A percentile compares a stretch with the other conserved stretches of the same genome.
These are phyloP conservation scores for Lablab purpureus DNA, from an alignment of 306 rosid species.

Conservation along the genomic window DNA sequence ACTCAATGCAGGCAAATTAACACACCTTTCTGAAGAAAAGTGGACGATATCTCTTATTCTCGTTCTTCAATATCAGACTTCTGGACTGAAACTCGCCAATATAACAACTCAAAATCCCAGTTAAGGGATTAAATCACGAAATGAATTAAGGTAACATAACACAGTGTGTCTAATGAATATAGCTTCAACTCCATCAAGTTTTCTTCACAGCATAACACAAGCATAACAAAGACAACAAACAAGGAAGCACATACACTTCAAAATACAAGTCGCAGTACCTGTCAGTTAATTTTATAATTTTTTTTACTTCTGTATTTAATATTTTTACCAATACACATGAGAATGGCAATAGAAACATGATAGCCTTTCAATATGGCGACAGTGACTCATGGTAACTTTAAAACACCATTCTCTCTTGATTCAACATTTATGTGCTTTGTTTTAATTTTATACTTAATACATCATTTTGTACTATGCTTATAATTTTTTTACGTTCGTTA, in stretches of 20 bases:
- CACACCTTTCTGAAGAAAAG: slow-evolving; percentile 91
- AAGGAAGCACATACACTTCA: background rate
- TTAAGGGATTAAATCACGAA: slow-evolving; percentile 32
- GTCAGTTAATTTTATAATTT: background rate
- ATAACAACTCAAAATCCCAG: slow-evolving; percentile 42
- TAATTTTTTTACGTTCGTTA: background rate
- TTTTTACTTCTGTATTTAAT: background rate
- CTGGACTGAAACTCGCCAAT: slow-evolving; percentile 67
- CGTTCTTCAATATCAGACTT: slow-evolving; percentile 80
- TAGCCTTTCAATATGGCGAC: background rate
- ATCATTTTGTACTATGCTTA: background rate
- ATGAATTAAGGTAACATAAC: background rate
- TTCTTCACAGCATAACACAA: slow-evolving; percentile 7
- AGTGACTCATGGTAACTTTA: background rate
- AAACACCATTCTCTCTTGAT: background rate
- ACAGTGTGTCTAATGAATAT: slow-evolving; percentile 5
- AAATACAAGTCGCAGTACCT: background rate
- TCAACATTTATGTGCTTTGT: background rate
- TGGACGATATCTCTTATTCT: slow-evolving; percentile 88
- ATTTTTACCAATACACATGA: background rate
- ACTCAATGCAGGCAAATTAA: slow-evolving; percentile 35
- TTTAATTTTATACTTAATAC: background rate
- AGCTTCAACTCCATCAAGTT: background rate
- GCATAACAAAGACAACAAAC: background rate
- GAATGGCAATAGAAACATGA: background rate